phyloP scores from a whole-genome alignment of 768 basidiomycete genomes.

The Xanthoconium stramineum region DNA sequence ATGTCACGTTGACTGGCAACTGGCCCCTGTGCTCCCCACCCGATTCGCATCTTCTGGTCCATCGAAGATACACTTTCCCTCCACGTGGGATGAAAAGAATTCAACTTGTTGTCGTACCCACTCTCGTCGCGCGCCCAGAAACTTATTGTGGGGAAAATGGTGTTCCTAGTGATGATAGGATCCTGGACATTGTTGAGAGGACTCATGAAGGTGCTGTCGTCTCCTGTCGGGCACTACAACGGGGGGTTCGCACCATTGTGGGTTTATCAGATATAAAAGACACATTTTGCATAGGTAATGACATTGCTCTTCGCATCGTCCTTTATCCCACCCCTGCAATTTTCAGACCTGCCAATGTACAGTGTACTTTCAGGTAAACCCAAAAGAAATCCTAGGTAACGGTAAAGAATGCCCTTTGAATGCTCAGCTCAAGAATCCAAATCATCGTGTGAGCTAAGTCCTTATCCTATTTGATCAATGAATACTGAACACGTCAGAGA shows the following conservation, averaged over 20 bases:
- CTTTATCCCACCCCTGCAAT: background rate
- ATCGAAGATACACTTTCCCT: slow-evolving; percentile 5
- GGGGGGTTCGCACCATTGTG: slow-evolving; percentile 37
- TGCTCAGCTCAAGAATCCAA: background rate
- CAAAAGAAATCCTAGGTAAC: background rate
- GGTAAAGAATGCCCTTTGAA: background rate
- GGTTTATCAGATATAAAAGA: slow-evolving; percentile 42
- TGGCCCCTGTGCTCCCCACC: slow-evolving; percentile 1
- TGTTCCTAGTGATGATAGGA: slow-evolving; percentile 55
- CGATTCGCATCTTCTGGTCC: slow-evolving; percentile 1
- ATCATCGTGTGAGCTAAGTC: background rate
- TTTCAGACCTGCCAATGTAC: background rate
- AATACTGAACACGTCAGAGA: background rate
- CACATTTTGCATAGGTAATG: background rate
- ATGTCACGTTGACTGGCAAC: background rate
- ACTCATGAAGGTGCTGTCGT: slow-evolving; percentile 53
- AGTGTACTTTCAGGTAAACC: background rate
- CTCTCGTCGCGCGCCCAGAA: slow-evolving; percentile 17
- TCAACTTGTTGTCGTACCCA: slow-evolving; percentile 29
- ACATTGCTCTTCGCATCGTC: background rate
- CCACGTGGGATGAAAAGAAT: slow-evolving; percentile 19
- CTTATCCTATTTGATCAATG: background rate
- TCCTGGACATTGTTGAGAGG: slow-evolving; percentile 53
- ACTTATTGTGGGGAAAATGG: slow-evolving; percentile 34
- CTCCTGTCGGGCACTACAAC: slow-evolving; percentile 46